Conservation (phyloP, 164 flowering plant species). For the Kalanchoe fedtschenkoi region DNA sequence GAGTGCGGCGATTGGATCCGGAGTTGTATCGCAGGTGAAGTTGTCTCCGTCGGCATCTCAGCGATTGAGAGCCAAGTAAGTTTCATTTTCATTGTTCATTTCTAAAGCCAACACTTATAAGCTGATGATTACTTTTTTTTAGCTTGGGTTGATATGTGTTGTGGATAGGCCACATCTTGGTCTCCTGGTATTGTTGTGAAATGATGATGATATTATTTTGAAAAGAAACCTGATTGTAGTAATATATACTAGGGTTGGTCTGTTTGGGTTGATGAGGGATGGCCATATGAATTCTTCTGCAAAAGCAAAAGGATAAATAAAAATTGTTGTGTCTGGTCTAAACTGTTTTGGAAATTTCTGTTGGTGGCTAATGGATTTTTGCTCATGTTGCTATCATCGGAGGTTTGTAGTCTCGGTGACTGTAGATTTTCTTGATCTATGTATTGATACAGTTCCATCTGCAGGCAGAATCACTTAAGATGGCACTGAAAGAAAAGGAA, state of each 20-base stretch:
- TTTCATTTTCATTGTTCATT: not conserved
- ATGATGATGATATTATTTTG: no score
- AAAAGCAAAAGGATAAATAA: no score
- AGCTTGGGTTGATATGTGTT: no score
- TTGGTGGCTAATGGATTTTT: not conserved
- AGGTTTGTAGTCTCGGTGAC: not conserved
- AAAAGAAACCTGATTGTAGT: no score
- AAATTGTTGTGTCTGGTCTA: no score
- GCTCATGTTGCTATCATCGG: not conserved
- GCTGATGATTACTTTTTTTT: not conserved
- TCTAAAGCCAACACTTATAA: not conserved
- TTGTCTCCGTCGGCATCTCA: not conserved
- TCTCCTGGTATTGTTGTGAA: no score
- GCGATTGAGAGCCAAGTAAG: not conserved
- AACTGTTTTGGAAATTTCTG: not conserved
- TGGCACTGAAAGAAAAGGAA: conserved; percentile 58
- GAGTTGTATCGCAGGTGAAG: not conserved
- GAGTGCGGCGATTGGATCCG: not conserved
- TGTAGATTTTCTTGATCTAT: not conserved
- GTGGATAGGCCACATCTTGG: no score
- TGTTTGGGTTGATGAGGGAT: no score
- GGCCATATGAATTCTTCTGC: no score
- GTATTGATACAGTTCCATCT: conserved; percentile 7
- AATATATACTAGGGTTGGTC: no score
- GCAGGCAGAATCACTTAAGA: conserved; percentile 74